These are phyloP conservation scores for Fusarium sp. DNA, from an alignment of 2,329 filamentous ascomycete genomes.

Conservation along the genomic window DNA sequence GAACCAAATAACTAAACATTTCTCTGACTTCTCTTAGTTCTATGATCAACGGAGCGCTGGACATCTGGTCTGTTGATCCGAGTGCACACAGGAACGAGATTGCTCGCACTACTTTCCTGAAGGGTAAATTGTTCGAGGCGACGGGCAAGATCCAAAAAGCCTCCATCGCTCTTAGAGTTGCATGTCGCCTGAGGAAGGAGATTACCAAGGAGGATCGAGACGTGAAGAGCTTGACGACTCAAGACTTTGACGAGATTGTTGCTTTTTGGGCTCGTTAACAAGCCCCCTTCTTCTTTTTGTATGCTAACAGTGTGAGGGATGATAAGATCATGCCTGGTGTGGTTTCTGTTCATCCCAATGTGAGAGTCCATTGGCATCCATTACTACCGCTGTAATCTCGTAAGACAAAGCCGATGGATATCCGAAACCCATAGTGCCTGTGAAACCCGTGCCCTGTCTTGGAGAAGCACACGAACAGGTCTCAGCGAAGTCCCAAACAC, in stretches of 20 bases:
- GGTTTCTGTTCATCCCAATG: neutral
- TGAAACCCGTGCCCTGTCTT: neutral
- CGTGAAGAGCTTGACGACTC: neutral
- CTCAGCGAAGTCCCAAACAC: neutral
- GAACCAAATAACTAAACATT: neutral
- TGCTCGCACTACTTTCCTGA: slow-evolving; percentile 1
- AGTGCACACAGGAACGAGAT: neutral
- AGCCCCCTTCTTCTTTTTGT: neutral
- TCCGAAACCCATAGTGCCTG: neutral
- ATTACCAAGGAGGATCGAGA: neutral
- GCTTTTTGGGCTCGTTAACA: neutral
- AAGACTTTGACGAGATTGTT: slow-evolving; percentile 1
- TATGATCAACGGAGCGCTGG: slow-evolving; percentile 1
- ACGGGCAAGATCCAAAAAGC: neutral
- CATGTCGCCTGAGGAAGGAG: neutral
- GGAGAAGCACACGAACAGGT: neutral
- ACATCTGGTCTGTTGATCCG: neutral
- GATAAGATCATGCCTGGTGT: neutral
- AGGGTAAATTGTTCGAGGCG: neutral
- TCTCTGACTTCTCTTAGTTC: neutral
- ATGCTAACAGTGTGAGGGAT: neutral
- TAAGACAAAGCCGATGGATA: slow-evolving; percentile 1
- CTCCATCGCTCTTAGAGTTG: neutral
- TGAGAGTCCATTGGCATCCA: neutral
- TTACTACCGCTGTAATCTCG: neutral